Evolutionary conservation across 306 rosid species (phyloP).

Genomic region (Rosa chinensis): DNA sequence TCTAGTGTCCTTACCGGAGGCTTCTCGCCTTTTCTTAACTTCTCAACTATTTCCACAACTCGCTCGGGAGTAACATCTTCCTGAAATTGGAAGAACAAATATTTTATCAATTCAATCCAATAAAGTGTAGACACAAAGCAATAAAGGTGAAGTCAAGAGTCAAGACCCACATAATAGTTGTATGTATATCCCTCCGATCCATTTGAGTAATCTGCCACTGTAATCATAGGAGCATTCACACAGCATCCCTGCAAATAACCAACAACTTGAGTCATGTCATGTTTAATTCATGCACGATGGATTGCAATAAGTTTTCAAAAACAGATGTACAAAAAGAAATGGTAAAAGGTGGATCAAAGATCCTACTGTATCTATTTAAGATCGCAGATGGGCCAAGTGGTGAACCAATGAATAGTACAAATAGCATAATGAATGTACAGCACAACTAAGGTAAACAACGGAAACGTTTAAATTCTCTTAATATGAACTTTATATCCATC

Average conservation of each 20-base stretch:
- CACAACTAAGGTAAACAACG: background rate
- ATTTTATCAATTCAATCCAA: background rate
- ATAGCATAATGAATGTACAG: background rate
- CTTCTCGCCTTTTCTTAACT: conserved; percentile 81
- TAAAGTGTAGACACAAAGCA: background rate
- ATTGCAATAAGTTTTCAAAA: background rate
- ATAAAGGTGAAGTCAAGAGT: background rate
- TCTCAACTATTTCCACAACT: conserved; percentile 83
- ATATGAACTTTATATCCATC: background rate
- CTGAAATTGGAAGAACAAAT: conserved; percentile 44
- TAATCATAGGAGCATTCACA: conserved; percentile 98
- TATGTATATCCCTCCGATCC: conserved; percentile 93
- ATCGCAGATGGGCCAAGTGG: background rate
- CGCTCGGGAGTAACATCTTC: conserved; percentile 90
- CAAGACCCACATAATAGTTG: conserved; percentile 71
- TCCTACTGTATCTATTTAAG: background rate
- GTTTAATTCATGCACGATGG: conserved; percentile 11
- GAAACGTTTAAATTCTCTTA: background rate
- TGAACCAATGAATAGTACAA: background rate
- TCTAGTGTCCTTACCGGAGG: conserved; percentile 63
- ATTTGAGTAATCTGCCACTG: conserved; percentile 95
- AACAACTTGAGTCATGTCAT: conserved; percentile 23
- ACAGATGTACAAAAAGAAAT: background rate
- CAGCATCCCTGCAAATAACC: conserved; percentile 78
- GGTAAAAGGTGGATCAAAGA: background rate